Base-by-base conservation (phyloP, 2,329 filamentous ascomycete genomes). In the Ilyonectria destructans region DNA sequence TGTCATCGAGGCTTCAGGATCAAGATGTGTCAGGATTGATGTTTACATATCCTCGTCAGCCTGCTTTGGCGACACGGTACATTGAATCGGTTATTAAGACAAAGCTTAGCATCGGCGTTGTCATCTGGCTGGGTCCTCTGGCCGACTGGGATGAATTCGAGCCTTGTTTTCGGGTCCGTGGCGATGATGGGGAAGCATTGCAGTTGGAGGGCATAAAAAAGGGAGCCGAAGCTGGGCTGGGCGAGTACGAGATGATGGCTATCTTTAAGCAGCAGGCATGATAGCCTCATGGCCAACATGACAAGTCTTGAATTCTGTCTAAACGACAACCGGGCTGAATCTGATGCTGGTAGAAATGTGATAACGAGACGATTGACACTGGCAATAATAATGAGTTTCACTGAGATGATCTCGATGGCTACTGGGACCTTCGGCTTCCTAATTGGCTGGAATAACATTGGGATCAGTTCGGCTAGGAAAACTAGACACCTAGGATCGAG, bases 41-140 rank as follows among this genome's bases (percentile, higher is more conserved):
- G 65, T 82, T 82, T 65, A 74, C 78, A 9, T 82, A 82, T 33
- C 80, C 80, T 13, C 79, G 80, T 2, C 77, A 79, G 29, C 74
- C 75, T 1, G 56, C 52, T 1, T 35, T 82, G 12, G 73, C 81
- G 17, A 51, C 62, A 8, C 67, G 66, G 37, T 82, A 82, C 31
- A 62, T 77, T 6, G 55, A 70, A n/a, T 40, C 15, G 13, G 48
- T 72, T 17, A 13, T 33, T 10, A 49, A 67, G 33, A 43, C 59
- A 33, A 49, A 61, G 6, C 21, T 69, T 3, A 45, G 43, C 10
- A 54, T 75, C 6, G 19, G 58, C 7, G 54, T 59, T 12, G 58
- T 77, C 26, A 62, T 78, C 3, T 78, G 75, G 75, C 37, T 78
- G 1, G 76, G 76, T 2, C 76, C 76, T 10, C 55, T 67, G 59